phyloP scores from a whole-genome alignment of 164 flowering plant genomes.

The Liquidambar formosana region DNA sequence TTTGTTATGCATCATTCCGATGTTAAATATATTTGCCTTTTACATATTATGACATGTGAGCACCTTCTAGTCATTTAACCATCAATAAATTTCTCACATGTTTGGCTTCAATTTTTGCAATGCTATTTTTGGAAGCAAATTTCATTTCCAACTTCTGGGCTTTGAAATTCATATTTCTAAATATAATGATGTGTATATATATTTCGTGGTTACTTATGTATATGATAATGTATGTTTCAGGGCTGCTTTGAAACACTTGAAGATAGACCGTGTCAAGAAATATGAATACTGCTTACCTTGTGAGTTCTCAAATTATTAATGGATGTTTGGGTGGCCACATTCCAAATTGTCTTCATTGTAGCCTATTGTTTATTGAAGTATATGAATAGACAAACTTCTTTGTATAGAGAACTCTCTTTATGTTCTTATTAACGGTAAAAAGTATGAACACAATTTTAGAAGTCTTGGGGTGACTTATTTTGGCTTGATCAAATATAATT shows the following conservation, averaged over 20 bases:
- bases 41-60: too few relatives aligned
- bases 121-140: neutral
- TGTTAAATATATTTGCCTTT: too few relatives aligned
- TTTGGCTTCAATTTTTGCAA: too few relatives aligned
- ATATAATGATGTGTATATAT: neutral
- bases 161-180: neutral
- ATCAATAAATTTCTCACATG: neutral
- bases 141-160: neutral
- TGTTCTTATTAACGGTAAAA: too few relatives aligned
- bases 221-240: conserved; percentile 39
- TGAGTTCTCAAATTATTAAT: conserved; percentile 36
- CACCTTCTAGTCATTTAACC: neutral
- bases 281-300: conserved; percentile 94
- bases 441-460: too few relatives aligned
- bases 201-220: neutral
- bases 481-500: too few relatives aligned
- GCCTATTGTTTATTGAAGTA: too few relatives aligned
- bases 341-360: neutral
- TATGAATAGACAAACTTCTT: too few relatives aligned
- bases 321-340: conserved; percentile 5
- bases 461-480: too few relatives aligned
- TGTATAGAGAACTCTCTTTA: too few relatives aligned
- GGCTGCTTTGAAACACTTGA: conserved; percentile 78
- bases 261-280: conserved; percentile 78
- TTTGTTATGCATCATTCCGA: neutral